A percentile compares a stretch with the other conserved stretches of the same genome.
phyloP scores from a whole-genome alignment of 108 stramenopile genomes.

The Skeletonema marinoi region DNA sequence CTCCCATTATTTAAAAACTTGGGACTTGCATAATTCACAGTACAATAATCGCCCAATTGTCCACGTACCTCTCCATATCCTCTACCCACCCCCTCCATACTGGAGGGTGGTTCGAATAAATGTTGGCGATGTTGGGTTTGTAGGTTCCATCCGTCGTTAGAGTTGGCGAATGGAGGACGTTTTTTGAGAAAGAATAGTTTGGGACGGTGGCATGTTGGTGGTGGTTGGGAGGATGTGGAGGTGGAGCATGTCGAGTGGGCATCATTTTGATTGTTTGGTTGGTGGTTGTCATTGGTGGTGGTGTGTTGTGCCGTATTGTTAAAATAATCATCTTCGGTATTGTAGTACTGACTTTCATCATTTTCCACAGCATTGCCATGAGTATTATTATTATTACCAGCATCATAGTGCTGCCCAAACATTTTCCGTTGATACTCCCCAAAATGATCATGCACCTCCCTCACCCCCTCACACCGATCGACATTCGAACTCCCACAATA shows the following conservation, averaged over 20 bases:
- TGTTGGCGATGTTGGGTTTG: conserved; percentile 25
- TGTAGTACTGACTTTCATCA: neutral
- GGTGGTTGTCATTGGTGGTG: neutral
- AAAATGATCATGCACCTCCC: neutral
- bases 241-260: neutral
- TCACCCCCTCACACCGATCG: conserved; percentile 9
- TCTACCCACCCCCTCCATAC: conserved; percentile 27
- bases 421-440: neutral
- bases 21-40: neutral
- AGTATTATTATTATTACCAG: neutral
- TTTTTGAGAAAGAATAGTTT: conserved; percentile 49
- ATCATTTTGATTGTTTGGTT: neutral
- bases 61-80: conserved; percentile 41
- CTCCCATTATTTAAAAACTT: conserved; percentile 5
- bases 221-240: neutral
- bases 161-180: conserved; percentile 34
- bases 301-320: neutral
- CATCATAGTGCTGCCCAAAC: neutral
- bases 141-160: conserved; percentile 32
- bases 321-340: neutral
- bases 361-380: neutral
- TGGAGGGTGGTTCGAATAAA: conserved; percentile 34
- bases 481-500: conserved; percentile 35
- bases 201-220: conserved; percentile 26
- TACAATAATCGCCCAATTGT: conserved; percentile 2